Conservation (phyloP, 805 yeast genomes). For the Kurtzmaniella fragi region DNA sequence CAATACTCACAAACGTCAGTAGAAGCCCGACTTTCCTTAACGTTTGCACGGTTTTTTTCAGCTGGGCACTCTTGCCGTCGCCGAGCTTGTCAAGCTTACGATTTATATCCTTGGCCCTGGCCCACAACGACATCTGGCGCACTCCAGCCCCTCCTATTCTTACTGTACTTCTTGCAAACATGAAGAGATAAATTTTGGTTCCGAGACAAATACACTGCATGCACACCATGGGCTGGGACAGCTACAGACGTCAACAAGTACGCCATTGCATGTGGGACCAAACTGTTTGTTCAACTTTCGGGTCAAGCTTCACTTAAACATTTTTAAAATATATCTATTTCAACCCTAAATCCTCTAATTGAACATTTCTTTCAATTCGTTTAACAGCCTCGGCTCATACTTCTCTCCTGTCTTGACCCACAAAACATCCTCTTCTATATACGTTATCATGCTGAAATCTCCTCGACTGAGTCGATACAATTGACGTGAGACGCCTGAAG, state of each 20-base stretch:
- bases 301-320: no score
- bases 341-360: no score
- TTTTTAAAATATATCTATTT: no score
- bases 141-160: conserved; percentile 1
- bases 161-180: neutral
- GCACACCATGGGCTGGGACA: no score
- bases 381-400: conserved; percentile 41
- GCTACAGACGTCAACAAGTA: neutral
- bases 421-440: conserved; percentile 61
- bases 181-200: neutral
- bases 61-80: conserved; percentile 26
- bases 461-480: conserved; percentile 38
- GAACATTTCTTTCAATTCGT: conserved; percentile 13
- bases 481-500: conserved; percentile 35
- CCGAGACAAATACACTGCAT: neutral
- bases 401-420: conserved; percentile 38
- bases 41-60: conserved; percentile 20
- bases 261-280: neutral
- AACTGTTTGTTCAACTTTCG: no score
- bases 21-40: conserved; percentile 19
- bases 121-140: conserved; percentile 9
- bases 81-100: conserved; percentile 24
- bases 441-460: conserved; percentile 36
- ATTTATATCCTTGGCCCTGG: conserved; percentile 17
- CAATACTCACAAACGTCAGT: conserved; percentile 22